A percentile compares a stretch with the other conserved stretches of the same genome.
Evolutionary conservation across 345 rosid genomes (phyloP).

Genomic region (Capsella bursapastoris): DNA sequence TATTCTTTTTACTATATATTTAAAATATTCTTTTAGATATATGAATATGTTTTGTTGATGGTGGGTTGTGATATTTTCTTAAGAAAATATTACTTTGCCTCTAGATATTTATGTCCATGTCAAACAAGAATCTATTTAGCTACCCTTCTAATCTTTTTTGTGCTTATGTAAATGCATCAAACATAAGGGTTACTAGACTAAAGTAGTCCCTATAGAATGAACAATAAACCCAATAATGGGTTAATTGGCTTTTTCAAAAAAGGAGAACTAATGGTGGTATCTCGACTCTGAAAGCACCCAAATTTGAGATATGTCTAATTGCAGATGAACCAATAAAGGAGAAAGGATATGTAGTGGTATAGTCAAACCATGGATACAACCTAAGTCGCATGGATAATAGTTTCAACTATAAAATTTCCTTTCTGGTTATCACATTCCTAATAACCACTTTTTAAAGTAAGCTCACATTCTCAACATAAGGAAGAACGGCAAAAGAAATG

Average conservation of each 20-base stretch:
- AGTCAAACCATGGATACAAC: too few species aligned
- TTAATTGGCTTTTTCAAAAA: background rate
- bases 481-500: background rate
- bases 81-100: too few species aligned
- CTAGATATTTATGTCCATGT: too few species aligned
- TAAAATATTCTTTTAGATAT: too few species aligned
- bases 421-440: too few species aligned
- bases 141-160: background rate
- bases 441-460: background rate
- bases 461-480: background rate
- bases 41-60: background rate
- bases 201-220: background rate
- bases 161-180: background rate
- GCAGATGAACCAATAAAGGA: background rate
- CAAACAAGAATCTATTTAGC: too few species aligned
- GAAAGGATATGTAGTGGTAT: background rate
- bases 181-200: background rate
- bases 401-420: background rate
- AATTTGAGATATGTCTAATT: background rate
- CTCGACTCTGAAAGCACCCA: conserved; percentile 7
- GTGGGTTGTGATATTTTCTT: background rate
- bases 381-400: too few species aligned
- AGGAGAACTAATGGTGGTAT: background rate
- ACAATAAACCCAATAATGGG: conserved; percentile 2
- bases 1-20: too few species aligned